phyloP scores from a whole-genome alignment of 495 filamentous ascomycete genomes.

The Xylona heveae region DNA sequence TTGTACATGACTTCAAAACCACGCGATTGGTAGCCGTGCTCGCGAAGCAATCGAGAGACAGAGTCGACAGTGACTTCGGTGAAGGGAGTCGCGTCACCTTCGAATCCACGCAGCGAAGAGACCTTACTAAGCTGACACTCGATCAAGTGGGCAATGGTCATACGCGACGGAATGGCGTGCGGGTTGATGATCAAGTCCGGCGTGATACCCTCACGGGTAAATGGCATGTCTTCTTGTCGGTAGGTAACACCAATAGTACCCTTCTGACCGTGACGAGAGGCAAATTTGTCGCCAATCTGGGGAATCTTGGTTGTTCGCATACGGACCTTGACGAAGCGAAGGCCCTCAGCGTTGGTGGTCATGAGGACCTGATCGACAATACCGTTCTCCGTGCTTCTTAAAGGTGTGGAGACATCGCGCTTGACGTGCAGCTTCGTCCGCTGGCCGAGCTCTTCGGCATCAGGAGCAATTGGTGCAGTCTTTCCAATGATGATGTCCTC shows the following conservation, averaged over 20 bases:
- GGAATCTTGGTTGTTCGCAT: constrained; percentile 95
- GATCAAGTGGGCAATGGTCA: constrained; percentile 99
- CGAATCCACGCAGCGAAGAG: constrained; percentile 67
- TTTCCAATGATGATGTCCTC: constrained; percentile 99
- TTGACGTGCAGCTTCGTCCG: constrained; percentile 76
- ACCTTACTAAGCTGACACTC: constrained; percentile 96
- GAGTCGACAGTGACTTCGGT: constrained; percentile 92
- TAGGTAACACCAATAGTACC: constrained; percentile 98
- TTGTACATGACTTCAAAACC: constrained; percentile 99
- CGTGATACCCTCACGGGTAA: constrained; percentile 73
- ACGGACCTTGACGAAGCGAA: constrained; percentile 88
- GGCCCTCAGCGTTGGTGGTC: constrained; percentile 75
- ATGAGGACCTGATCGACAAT: constrained; percentile 87
- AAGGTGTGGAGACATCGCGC: constrained; percentile 81
- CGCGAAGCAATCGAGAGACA: constrained; percentile 72
- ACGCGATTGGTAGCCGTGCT: constrained; percentile 87
- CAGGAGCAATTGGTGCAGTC: constrained; percentile 79
- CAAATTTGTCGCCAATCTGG: constrained; percentile 98
- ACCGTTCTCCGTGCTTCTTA: constrained; percentile 87
- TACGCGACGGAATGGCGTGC: constrained; percentile 97
- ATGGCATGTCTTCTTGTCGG: constrained; percentile 96
- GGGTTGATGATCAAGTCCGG: constrained; percentile 98
- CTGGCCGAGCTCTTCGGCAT: constrained; percentile 85
- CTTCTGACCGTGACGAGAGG: constrained; percentile 96
- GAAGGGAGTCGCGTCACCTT: constrained; percentile 95